These are phyloP conservation scores for Metarhizium anisopliae DNA, from an alignment of 2,329 filamentous ascomycete species.

Conservation along the genomic window DNA sequence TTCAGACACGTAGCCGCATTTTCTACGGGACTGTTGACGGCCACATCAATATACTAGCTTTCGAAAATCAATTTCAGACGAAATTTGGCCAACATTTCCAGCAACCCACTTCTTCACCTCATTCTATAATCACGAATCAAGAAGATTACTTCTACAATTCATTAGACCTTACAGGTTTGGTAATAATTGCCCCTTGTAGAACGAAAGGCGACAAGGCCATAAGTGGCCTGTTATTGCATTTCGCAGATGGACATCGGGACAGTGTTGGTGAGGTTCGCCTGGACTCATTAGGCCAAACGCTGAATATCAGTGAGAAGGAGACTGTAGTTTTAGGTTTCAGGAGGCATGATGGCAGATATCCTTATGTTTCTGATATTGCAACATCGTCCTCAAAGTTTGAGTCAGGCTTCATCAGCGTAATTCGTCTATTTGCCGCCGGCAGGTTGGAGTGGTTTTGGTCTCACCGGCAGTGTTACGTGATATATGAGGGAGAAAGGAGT, in stretches of 20 bases:
- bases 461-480: background rate
- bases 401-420: background rate
- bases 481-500: background rate
- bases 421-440: background rate
- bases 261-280: slow-evolving; percentile 1
- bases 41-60: background rate
- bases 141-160: background rate
- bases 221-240: background rate
- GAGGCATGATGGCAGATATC: background rate
- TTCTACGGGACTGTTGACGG: background rate
- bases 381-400: background rate
- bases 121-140: background rate
- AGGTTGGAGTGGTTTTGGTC: background rate
- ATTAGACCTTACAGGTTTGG: background rate
- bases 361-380: background rate
- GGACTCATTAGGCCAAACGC: background rate
- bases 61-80: background rate
- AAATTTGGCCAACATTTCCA: background rate
- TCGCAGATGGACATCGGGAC: background rate
- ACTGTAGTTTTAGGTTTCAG: background rate
- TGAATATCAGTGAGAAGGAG: background rate
- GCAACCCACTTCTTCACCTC: background rate
- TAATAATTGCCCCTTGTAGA: background rate
- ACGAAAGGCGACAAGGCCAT: background rate
- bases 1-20: background rate